Percentiles rank a stretch among this genome's conserved stretches.
phyloP scores from a whole-genome alignment of 305 asterid species.

The Solanum aculeatissimum region DNA sequence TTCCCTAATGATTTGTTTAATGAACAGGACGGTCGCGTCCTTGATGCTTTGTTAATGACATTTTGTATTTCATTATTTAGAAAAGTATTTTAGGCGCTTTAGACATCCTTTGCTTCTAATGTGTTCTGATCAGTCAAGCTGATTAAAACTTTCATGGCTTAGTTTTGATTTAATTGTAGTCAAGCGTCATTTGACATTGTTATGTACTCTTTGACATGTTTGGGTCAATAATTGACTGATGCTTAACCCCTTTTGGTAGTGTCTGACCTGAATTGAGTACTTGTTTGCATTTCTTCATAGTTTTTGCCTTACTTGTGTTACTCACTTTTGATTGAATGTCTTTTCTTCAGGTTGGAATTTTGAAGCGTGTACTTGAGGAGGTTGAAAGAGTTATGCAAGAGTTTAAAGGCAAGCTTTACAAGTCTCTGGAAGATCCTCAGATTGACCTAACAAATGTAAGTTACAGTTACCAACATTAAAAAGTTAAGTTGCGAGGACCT shows the following conservation, averaged over 20 bases:
- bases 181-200: neutral
- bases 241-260: neutral
- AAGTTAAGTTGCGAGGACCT: neutral
- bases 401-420: constrained; percentile 87
- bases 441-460: constrained; percentile 85
- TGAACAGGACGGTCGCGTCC: neutral
- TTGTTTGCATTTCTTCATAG: neutral
- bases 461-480: neutral
- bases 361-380: constrained; percentile 97
- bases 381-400: constrained; percentile 97
- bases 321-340: neutral
- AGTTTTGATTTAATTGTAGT: neutral
- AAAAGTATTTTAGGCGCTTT: neutral
- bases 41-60: neutral
- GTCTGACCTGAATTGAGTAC: neutral
- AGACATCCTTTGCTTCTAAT: neutral
- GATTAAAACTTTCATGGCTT: neutral
- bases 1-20: neutral
- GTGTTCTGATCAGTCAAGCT: neutral
- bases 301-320: neutral
- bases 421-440: constrained; percentile 94
- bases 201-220: neutral
- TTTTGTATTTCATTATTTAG: neutral
- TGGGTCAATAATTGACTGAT: neutral
- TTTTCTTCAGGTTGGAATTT: constrained; percentile 81